phyloP scores from a whole-genome alignment of 805 yeast genomes.

The Wickerhamiella azyma region DNA sequence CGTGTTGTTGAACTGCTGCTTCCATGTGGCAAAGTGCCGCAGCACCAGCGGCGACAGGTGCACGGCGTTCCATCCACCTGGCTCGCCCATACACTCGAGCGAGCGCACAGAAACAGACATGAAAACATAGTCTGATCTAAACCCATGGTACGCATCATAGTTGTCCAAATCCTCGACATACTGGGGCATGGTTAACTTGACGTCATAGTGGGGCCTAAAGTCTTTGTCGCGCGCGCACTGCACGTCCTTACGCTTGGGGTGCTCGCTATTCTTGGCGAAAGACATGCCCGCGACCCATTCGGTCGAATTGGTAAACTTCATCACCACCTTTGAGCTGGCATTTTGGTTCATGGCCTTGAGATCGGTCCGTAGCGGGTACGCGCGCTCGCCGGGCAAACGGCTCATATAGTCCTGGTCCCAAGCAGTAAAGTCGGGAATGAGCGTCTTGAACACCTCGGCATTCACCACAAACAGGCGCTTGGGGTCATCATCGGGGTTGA shows the following conservation, averaged over 20 bases:
- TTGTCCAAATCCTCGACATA: conserved; percentile 31
- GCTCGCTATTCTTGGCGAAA: conserved; percentile 48
- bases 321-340: conserved; percentile 32
- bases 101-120: conserved; percentile 40
- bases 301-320: conserved; percentile 55
- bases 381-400: conserved; percentile 22
- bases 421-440: conserved; percentile 62
- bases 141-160: conserved; percentile 73
- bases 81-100: conserved; percentile 1
- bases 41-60: conserved; percentile 64
- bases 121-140: conserved; percentile 72
- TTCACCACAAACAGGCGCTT: conserved; percentile 48
- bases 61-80: conserved; percentile 45
- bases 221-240: conserved; percentile 32
- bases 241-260: conserved; percentile 19
- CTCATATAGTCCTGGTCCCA: conserved; percentile 22
- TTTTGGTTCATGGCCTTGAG: conserved; percentile 19
- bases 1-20: conserved; percentile 70
- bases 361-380: conserved; percentile 15
- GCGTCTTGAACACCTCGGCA: conserved; percentile 50
- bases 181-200: conserved; percentile 44
- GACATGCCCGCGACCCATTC: conserved; percentile 64
- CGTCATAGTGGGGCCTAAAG: conserved; percentile 50
- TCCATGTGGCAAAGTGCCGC: conserved; percentile 66
- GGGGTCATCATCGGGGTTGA: conserved; percentile 60